Conservation (phyloP, 805 yeast genomes). For the Pichia paraexigua region DNA sequence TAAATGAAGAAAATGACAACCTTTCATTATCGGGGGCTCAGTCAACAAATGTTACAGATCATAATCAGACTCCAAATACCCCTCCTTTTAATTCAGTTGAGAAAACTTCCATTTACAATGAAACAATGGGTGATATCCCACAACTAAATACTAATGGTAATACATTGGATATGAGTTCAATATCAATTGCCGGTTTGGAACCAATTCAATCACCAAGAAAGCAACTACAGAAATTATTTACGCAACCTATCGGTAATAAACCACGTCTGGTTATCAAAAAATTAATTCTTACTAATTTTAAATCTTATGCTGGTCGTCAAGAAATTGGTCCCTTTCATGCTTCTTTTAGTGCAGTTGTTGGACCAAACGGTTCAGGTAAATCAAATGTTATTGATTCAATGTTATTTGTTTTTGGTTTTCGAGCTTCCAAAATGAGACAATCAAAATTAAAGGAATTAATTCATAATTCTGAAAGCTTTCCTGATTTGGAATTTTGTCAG, state of each 20-base stretch:
- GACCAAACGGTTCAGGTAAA: conserved; percentile 98
- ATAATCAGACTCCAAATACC: neutral
- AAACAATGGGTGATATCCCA: neutral
- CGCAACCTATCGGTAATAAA: conserved; percentile 3
- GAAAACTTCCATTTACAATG: neutral
- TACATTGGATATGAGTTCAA: neutral
- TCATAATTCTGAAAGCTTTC: conserved; percentile 76
- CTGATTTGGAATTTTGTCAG: conserved; percentile 63
- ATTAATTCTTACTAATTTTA: conserved; percentile 75
- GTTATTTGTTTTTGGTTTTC: conserved; percentile 93
- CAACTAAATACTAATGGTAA: neutral
- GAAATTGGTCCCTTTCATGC: conserved; percentile 90
- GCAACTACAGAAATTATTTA: neutral
- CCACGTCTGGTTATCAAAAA: conserved; percentile 66
- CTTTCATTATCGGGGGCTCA: conserved; percentile 2
- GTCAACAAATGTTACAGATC: neutral
- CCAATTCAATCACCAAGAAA: conserved; percentile 11
- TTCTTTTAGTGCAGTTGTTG: conserved; percentile 94
- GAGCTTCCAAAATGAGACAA: conserved; percentile 96
- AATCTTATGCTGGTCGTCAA: conserved; percentile 92
- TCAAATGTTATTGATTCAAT: conserved; percentile 97
- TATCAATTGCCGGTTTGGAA: conserved; percentile 13
- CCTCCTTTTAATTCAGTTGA: neutral
- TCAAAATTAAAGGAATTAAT: conserved; percentile 87
- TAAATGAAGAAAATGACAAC: neutral